Conservation (phyloP, 192 early-diverging fungal genomes). For the Chytriomyces sp. region DNA sequence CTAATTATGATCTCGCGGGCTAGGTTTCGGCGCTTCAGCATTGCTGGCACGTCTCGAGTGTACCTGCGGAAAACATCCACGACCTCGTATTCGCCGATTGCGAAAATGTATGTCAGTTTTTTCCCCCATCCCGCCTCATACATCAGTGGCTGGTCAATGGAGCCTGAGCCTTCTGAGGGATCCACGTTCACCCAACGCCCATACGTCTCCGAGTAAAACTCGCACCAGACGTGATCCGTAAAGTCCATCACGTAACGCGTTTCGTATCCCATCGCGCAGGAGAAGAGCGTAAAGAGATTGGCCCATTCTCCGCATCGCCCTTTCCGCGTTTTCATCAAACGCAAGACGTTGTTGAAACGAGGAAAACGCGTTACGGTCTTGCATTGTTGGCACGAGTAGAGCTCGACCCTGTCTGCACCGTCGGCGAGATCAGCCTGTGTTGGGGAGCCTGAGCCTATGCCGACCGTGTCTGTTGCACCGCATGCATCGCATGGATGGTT, state of each 20-base stretch:
- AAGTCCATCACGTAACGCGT: constrained; percentile 48
- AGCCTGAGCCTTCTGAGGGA: constrained; percentile 32
- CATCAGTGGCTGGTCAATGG: constrained; percentile 42
- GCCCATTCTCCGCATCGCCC: constrained; percentile 56
- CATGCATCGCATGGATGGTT: constrained; percentile 34
- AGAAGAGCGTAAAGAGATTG: constrained; percentile 42
- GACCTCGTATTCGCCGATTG: constrained; percentile 29
- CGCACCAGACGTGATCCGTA: constrained; percentile 54
- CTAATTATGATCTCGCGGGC: constrained; percentile 22
- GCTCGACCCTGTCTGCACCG: constrained; percentile 34
- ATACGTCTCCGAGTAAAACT: constrained; percentile 34
- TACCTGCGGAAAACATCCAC: constrained; percentile 41
- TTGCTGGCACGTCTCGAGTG: constrained; percentile 23
- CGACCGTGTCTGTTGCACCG: constrained; percentile 9
- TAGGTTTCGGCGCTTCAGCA: constrained; percentile 25
- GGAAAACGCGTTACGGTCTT: constrained; percentile 38
- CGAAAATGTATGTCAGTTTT: constrained; percentile 44
- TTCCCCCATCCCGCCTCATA: constrained; percentile 54
- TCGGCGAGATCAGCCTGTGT: constrained; percentile 26
- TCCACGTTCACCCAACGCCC: constrained; percentile 43
- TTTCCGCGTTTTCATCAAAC: constrained; percentile 40
- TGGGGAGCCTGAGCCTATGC: constrained; percentile 19
- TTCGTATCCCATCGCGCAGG: constrained; percentile 45
- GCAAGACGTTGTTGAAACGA: constrained; percentile 40
- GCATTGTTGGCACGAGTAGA: constrained; percentile 36